Evolutionary conservation across 768 basidiomycete species (phyloP).

Genomic region (Leccinum pellstonianum): DNA sequence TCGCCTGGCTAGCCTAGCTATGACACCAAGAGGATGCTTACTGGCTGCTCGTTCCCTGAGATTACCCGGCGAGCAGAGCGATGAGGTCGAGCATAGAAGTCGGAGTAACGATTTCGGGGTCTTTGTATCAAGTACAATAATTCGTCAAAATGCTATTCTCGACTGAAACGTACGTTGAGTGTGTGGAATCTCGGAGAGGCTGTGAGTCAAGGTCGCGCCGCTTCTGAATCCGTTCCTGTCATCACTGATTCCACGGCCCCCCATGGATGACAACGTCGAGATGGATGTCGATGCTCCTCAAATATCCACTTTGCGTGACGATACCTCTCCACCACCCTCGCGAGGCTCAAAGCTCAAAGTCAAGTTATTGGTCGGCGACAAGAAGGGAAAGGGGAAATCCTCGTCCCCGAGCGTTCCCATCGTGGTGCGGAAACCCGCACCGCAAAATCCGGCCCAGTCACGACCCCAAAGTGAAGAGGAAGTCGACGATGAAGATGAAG

Average conservation of each 20-base stretch:
- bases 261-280: slow-evolving; percentile 44
- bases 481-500: slow-evolving; percentile 64
- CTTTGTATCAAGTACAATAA: too few species aligned
- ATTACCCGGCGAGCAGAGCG: too few species aligned
- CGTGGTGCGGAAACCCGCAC: slow-evolving; percentile 21
- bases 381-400: slow-evolving; percentile 37
- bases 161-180: too few species aligned
- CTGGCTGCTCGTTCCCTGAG: too few species aligned
- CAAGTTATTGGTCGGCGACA: slow-evolving; percentile 50
- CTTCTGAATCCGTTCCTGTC: neutral
- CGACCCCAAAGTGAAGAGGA: slow-evolving; percentile 44
- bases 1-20: too few species aligned
- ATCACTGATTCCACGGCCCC: neutral
- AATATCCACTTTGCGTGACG: slow-evolving; percentile 76
- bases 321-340: slow-evolving; percentile 64
- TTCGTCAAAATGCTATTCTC: too few species aligned
- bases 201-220: neutral
- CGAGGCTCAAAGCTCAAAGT: slow-evolving; percentile 44
- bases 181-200: too few species aligned
- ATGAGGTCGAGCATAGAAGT: too few species aligned
- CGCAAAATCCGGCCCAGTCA: slow-evolving; percentile 19
- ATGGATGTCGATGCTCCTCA: slow-evolving; percentile 88
- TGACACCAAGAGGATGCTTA: too few species aligned
- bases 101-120: too few species aligned
- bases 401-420: slow-evolving; percentile 31